Evolutionary conservation across 192 early-diverging fungal genomes (phyloP), one percentile per base, ranked within the genome.

Genomic region (Coemansia sp.): DNA sequence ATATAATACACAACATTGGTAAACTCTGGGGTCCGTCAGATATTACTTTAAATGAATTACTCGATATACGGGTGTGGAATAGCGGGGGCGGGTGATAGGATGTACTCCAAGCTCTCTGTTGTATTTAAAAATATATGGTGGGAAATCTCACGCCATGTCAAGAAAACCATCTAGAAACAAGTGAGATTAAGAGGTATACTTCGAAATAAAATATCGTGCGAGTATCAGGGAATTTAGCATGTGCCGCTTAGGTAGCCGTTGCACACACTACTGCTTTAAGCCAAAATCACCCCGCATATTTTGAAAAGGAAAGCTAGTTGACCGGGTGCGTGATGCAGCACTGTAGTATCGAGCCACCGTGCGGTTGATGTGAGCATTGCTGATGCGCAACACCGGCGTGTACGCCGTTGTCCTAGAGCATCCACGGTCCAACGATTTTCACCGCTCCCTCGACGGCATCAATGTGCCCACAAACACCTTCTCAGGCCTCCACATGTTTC

Each of bases 181-280:
- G 23, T 48, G 7, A 48, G 23, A 48, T n/a, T 4, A 27, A 27
- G 25, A 27, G 25, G 25, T 27, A 27, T 27, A 27, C 25, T 27
- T 27, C 25, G 44, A n/a, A 42, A 45, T 17, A 45, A 4, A n/a
- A 32, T 58, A 5, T 14, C 55, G 27, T 44, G 27, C 10, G 14
- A 27, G 23, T 15, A 45, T n/a, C 23, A 31, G 44, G 11, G 62
- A 12, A 15, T 63, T 29, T 25, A 17, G 17, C 17, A 5, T n/a
- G 15, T 32, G 15, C 21, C 39, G 19, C 37, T 27, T 44, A 44
- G 79, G 77, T 42, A 74, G 68, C 68, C 74, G 71, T 46, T 74
- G 72, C 62, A 82, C 74, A 6, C 79, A 76, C 79, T 82, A 82
- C 68, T 82, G 72, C 75, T 77, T 62, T 31, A 72, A 69, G 36